These are phyloP conservation scores for Epichloe festucae DNA, from an alignment of 2,329 filamentous ascomycete species.

Conservation along the genomic window DNA sequence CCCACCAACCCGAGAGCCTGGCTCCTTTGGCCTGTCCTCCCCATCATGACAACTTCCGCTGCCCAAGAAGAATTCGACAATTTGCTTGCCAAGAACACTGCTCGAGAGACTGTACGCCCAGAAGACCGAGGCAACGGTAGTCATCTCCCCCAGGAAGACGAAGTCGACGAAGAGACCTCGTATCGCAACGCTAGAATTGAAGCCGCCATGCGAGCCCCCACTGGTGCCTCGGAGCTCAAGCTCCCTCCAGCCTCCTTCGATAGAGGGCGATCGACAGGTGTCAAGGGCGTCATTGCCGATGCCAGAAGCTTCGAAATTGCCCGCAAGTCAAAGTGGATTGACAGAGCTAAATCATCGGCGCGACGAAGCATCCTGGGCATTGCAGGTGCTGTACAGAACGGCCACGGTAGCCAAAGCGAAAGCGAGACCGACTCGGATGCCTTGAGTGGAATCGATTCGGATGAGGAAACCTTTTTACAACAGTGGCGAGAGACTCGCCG, in stretches of 20 bases:
- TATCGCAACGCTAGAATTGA: slow-evolving; percentile 44
- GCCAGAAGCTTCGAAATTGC: slow-evolving; percentile 65
- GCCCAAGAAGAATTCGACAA: slow-evolving; percentile 56
- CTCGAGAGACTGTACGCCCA: slow-evolving; percentile 35
- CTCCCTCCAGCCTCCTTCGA: slow-evolving; percentile 52
- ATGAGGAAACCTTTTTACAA: slow-evolving; percentile 70
- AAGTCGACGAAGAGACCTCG: slow-evolving; percentile 43
- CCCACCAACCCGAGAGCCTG: not conserved
- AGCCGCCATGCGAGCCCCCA: slow-evolving; percentile 52
- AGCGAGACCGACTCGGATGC: slow-evolving; percentile 35
- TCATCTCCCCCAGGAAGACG: slow-evolving; percentile 34
- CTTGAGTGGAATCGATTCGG: slow-evolving; percentile 36
- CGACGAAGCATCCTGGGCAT: slow-evolving; percentile 43
- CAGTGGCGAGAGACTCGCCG: slow-evolving; percentile 75
- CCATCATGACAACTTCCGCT: slow-evolving; percentile 44
- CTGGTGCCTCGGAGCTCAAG: slow-evolving; percentile 37
- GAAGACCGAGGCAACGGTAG: slow-evolving; percentile 43
- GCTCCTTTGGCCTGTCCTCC: slow-evolving; percentile 1
- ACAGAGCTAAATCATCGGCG: slow-evolving; percentile 36
- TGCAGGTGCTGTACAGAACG: slow-evolving; percentile 15
- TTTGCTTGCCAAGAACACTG: slow-evolving; percentile 44
- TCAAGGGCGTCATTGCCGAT: slow-evolving; percentile 80
- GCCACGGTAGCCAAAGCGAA: slow-evolving; percentile 20
- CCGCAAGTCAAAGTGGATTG: slow-evolving; percentile 40
- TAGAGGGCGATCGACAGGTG: slow-evolving; percentile 60